These are phyloP conservation scores for Pseudocercospora pini-densiflorae DNA, from an alignment of 2,329 filamentous ascomycete species.

Conservation along the genomic window DNA sequence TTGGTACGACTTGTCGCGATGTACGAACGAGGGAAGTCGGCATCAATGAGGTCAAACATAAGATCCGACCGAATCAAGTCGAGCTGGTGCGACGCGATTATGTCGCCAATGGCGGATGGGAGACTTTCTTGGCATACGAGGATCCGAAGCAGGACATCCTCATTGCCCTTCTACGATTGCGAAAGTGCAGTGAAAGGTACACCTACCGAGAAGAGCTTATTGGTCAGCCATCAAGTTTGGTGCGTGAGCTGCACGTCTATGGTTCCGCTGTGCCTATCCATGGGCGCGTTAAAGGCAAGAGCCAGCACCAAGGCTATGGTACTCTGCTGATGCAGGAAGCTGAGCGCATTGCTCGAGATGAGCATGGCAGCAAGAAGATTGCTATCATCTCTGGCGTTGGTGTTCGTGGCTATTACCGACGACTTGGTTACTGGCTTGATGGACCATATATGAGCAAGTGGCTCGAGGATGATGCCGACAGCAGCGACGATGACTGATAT, in stretches of 20 bases:
- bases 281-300: constrained; percentile 91
- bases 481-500: constrained; percentile 36
- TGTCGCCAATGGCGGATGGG: constrained; percentile 94
- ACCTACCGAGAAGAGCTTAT: constrained; percentile 89
- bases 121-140: constrained; percentile 97
- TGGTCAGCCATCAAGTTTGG: constrained; percentile 85
- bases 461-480: constrained; percentile 37
- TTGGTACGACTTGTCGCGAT: constrained; percentile 94
- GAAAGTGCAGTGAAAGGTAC: constrained; percentile 89
- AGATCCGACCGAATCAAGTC: constrained; percentile 94
- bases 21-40: constrained; percentile 96
- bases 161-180: constrained; percentile 83
- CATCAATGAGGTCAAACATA: constrained; percentile 99
- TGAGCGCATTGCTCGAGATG: constrained; percentile 89
- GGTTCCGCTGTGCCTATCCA: constrained; percentile 97
- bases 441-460: constrained; percentile 70
- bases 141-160: constrained; percentile 98
- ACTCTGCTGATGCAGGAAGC: constrained; percentile 98
- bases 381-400: constrained; percentile 98
- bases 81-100: constrained; percentile 95
- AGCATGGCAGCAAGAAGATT: constrained; percentile 92
- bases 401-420: constrained; percentile 91
- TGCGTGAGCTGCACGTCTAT: constrained; percentile 95
- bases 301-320: constrained; percentile 97
- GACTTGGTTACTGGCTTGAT: constrained; percentile 91